These are phyloP conservation scores for Tricholoma sp. DNA, from an alignment of 768 basidiomycete species.

Conservation along the genomic window DNA sequence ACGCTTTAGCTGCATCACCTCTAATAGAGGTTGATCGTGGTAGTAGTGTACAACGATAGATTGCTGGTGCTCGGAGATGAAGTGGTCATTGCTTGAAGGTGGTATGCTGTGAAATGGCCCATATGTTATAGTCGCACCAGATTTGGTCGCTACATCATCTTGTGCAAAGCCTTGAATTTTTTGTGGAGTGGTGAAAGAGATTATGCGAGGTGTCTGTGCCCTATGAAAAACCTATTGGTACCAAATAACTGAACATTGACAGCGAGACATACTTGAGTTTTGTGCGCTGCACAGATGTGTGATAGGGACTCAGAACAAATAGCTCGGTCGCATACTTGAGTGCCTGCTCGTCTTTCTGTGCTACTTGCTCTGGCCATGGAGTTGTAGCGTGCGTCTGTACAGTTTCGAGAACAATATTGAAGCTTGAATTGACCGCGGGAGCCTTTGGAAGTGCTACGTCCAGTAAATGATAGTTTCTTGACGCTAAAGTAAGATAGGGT, in stretches of 20 bases:
- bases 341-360: conserved; percentile 74
- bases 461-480: conserved; percentile 46
- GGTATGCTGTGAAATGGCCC: conserved; percentile 83
- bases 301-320: conserved; percentile 82
- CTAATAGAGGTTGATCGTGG: conserved; percentile 77
- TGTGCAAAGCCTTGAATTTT: conserved; percentile 52
- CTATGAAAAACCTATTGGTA: conserved; percentile 30
- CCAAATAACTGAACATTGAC: neutral
- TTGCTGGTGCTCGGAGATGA: conserved; percentile 59
- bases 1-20: conserved; percentile 68
- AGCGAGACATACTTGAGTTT: conserved; percentile 68
- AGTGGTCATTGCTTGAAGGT: conserved; percentile 49
- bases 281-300: conserved; percentile 75
- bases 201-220: conserved; percentile 63
- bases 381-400: conserved; percentile 73
- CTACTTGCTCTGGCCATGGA: conserved; percentile 70
- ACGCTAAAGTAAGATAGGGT: conserved; percentile 8
- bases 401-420: conserved; percentile 76
- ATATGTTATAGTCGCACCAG: conserved; percentile 79
- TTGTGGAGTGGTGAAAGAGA: conserved; percentile 68
- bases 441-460: conserved; percentile 61
- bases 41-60: conserved; percentile 72
- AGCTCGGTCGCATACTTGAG: conserved; percentile 74
- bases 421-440: conserved; percentile 51
- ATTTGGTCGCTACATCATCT: conserved; percentile 62